phyloP scores from a whole-genome alignment of 345 rosid species.

The Populus simonii region DNA sequence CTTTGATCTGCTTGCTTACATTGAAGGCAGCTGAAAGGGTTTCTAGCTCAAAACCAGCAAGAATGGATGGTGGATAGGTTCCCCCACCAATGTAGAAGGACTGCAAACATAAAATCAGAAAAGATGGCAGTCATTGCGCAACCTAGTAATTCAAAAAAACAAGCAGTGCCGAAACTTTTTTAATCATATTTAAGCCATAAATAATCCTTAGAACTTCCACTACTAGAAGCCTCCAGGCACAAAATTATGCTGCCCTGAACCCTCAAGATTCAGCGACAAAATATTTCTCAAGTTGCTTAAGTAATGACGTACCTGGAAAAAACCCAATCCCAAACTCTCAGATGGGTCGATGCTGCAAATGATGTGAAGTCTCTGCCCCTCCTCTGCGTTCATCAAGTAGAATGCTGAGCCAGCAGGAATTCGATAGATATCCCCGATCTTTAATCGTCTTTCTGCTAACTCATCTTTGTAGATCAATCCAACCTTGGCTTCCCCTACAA shows the following conservation, averaged over 20 bases:
- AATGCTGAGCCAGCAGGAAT: slow-evolving; percentile 76
- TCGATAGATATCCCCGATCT: slow-evolving; percentile 58
- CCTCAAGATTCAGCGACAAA: not conserved
- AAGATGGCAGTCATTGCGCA: not conserved
- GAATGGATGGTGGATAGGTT: slow-evolving; percentile 48
- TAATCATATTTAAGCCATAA: not conserved
- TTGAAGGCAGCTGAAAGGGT: slow-evolving; percentile 72
- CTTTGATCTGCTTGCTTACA: slow-evolving; percentile 31
- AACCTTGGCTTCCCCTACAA: slow-evolving; percentile 75
- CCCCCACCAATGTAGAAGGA: slow-evolving; percentile 92
- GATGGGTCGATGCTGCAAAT: slow-evolving; percentile 68
- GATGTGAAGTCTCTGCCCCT: slow-evolving; percentile 62
- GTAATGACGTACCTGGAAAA: slow-evolving; percentile 55
- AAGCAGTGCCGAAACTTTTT: not conserved
- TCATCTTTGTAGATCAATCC: slow-evolving; percentile 57
- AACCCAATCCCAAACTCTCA: slow-evolving; percentile 57
- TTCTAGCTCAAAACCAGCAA: slow-evolving; percentile 58
- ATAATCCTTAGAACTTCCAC: not conserved
- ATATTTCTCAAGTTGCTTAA: not conserved
- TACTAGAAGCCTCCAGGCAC: not conserved
- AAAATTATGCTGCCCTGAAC: too few relatives aligned
- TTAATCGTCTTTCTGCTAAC: slow-evolving; percentile 50
- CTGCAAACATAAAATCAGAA: slow-evolving; percentile 30
- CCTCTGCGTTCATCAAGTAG: slow-evolving; percentile 62
- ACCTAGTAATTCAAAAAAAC: not conserved